Evolutionary conservation across 306 rosid species (phyloP), one percentile per base, ranked within the genome.

Genomic region (Rosa multiflora): DNA sequence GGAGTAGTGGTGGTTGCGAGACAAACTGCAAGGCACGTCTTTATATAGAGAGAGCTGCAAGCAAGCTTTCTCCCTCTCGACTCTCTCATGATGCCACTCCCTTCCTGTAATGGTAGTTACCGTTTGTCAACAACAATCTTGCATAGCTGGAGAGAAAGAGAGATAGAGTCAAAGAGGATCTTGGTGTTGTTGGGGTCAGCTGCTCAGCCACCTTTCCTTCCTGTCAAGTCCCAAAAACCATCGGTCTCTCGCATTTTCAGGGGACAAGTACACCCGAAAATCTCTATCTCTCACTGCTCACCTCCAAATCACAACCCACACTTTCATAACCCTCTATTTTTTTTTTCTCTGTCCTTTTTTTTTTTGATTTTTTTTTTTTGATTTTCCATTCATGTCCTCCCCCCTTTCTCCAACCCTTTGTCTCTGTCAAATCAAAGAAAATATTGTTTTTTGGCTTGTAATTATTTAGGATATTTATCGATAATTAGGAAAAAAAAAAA

Each of bases 211-310:
- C 21, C 55, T n/a, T 61, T 13, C 83, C 77, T 49, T 48, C 61
- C 88, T 80, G 87, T 81, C 86, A 77, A 67, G 1, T 72, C 82
- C 79, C 83, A 77, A 76, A 80, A 80, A 83, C 71, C 67, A 40
- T 61, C 37, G 88, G 88, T 43, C 56, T 72, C 78, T 81, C 88
- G 85, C 78, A 49, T 64, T 88, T 86, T 23, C 77, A 72, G 91
- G 86, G 70, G 26, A 52, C 74, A 73, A 51, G 51, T 80, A 26
- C 75, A 55, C 83, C 84, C 88, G 75, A 70, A 85, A 83, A 56
- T 86, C 80, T 83, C 79, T 84, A 56, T 83, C 84, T 78, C 87
- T 37, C 85, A 11, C 63, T 14, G 8, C 49, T 72, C 47, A 39
- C 72, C 55, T 53, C 83, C 83, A 42, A 82, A 75, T 78, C 90